These are phyloP conservation scores for Magnaporthales sp. DNA, from an alignment of 2,329 filamentous ascomycete species.

Conservation along the genomic window DNA sequence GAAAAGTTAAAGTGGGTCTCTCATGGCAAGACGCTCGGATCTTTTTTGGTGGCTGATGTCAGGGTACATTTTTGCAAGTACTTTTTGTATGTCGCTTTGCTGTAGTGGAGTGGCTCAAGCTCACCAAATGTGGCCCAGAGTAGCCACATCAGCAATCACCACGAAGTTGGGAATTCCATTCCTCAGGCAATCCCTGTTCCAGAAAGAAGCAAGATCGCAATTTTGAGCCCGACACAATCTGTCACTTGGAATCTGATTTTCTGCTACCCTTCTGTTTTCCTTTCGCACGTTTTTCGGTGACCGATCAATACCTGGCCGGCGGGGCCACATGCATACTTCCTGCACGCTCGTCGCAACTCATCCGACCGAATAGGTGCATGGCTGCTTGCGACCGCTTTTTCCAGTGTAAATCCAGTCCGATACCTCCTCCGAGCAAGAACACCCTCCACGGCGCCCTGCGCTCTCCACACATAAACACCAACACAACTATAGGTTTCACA, in stretches of 20 bases:
- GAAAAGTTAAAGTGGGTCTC: not conserved
- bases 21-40: not conserved
- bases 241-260: not conserved
- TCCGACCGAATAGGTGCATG: not conserved
- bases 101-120: not conserved
- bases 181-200: not conserved
- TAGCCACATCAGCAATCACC: not conserved
- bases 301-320: not conserved
- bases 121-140: not conserved
- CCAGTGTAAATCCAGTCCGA: not conserved
- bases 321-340: not conserved
- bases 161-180: slow-evolving; percentile 4
- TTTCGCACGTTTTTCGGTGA: not conserved
- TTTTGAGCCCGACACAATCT: slow-evolving; percentile 5
- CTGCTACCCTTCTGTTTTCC: not conserved
- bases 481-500: not conserved
- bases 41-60: not conserved
- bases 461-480: not conserved
- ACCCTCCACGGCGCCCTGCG: not conserved
- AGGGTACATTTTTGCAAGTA: not conserved
- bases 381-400: not conserved
- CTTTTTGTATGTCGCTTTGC: not conserved
- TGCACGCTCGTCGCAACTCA: not conserved
- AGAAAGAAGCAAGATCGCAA: slow-evolving; percentile 19
- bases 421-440: not conserved